phyloP scores from a whole-genome alignment of 2,329 filamentous ascomycete species.

The Sporothrix pallida region DNA sequence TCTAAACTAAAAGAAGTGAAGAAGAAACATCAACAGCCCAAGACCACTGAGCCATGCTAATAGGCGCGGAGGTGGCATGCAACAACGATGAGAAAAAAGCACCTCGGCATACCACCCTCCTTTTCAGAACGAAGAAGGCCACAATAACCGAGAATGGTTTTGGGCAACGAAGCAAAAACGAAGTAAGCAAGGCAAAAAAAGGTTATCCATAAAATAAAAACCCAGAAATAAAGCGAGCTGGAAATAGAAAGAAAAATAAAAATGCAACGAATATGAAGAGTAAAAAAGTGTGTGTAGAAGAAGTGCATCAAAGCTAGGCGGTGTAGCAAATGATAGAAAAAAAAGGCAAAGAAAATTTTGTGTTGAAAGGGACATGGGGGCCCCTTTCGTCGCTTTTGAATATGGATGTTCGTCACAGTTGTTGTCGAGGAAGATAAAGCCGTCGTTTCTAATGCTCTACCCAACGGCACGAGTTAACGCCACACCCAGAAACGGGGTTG shows the following conservation, averaged over 20 bases:
- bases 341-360: neutral
- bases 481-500: neutral
- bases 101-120: neutral
- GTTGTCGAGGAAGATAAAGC: constrained; percentile 21
- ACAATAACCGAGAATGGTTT: neutral
- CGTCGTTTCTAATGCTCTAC: constrained; percentile 34
- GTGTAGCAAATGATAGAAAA: constrained; percentile 12
- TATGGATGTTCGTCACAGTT: neutral
- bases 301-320: neutral
- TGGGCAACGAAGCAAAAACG: neutral
- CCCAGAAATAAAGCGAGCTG: constrained; percentile 14
- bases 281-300: neutral
- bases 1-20: neutral
- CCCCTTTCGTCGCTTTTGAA: constrained; percentile 5
- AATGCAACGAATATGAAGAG: neutral
- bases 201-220: constrained; percentile 10
- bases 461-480: constrained; percentile 9
- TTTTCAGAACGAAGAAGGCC: neutral
- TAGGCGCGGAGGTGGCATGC: neutral
- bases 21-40: neutral
- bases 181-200: neutral
- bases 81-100: neutral
- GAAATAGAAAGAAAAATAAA: neutral
- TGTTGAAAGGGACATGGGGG: neutral
- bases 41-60: neutral